These are phyloP conservation scores for Lactifluus volemus DNA, from an alignment of 768 basidiomycete genomes.

Conservation along the genomic window DNA sequence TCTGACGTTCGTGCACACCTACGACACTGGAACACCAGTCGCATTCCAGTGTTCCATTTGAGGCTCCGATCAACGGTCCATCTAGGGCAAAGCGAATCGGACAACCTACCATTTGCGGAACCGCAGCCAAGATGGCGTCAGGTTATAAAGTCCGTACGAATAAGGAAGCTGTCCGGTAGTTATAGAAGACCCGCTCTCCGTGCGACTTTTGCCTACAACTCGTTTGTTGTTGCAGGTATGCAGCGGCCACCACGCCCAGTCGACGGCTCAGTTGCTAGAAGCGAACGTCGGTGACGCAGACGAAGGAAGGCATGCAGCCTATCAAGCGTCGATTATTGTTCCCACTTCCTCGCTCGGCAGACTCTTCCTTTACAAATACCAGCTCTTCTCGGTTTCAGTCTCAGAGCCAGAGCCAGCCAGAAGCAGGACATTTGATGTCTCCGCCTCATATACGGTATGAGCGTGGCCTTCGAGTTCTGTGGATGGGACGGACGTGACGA, in stretches of 20 bases:
- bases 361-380: slow-evolving; percentile 4
- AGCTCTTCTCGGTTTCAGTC: not conserved
- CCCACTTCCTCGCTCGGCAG: slow-evolving; percentile 3
- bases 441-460: slow-evolving; percentile 3
- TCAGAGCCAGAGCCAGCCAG: slow-evolving; percentile 4
- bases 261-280: slow-evolving; percentile 2
- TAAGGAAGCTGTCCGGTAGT: slow-evolving; percentile 43
- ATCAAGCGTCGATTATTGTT: slow-evolving; percentile 10
- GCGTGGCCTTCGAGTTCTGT: slow-evolving; percentile 15
- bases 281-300: slow-evolving; percentile 1
- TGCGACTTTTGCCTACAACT: not conserved
- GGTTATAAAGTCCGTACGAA: slow-evolving; percentile 68
- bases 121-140: slow-evolving; percentile 76
- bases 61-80: slow-evolving; percentile 54
- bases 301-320: not conserved
- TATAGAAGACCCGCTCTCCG: slow-evolving; percentile 16
- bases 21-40: slow-evolving; percentile 45
- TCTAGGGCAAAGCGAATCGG: slow-evolving; percentile 39
- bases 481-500: slow-evolving; percentile 19
- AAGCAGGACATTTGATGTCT: not conserved
- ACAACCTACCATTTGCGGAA: slow-evolving; percentile 61
- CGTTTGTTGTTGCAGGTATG: slow-evolving; percentile 3
- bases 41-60: no score
- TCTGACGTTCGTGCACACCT: slow-evolving; percentile 57
- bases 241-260: slow-evolving; percentile 8